phyloP scores from a whole-genome alignment of 495 filamentous ascomycete genomes.

The Arthonia radiata region DNA sequence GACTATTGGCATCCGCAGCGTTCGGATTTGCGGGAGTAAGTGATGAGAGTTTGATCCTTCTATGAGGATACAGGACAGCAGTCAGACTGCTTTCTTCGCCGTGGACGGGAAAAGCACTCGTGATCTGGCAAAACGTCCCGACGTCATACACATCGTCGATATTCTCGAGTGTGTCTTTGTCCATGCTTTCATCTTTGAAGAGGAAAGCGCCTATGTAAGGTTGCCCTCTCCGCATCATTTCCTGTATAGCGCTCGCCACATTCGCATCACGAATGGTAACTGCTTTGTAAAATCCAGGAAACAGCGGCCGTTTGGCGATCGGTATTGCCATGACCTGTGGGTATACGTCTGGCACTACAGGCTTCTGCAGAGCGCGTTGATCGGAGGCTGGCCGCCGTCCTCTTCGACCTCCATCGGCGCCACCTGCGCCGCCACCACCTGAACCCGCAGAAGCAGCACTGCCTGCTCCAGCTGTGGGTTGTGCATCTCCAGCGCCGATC shows the following conservation, averaged over 20 bases:
- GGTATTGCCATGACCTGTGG: conserved; percentile 97
- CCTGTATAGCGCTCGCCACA: conserved; percentile 70
- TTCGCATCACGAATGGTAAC: conserved; percentile 82
- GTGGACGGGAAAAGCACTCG: conserved; percentile 71
- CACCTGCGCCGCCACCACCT: conserved; percentile 13
- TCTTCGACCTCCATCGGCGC: conserved; percentile 40
- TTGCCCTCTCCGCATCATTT: conserved; percentile 94
- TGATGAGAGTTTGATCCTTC: conserved; percentile 70
- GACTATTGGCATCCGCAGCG: conserved; percentile 11
- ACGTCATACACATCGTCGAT: conserved; percentile 78
- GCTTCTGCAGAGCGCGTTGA: conserved; percentile 61
- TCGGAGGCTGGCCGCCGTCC: conserved; percentile 20
- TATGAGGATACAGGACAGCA: conserved; percentile 84
- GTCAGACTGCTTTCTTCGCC: conserved; percentile 60
- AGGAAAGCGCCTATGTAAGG: conserved; percentile 93
- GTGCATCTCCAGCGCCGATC: no score
- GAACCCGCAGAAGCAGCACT: no score
- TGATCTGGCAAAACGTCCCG: conserved; percentile 93
- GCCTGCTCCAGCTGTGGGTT: no score
- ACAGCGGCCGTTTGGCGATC: conserved; percentile 84
- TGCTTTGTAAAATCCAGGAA: conserved; percentile 97
- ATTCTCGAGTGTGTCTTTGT: conserved; percentile 73
- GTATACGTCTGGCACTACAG: conserved; percentile 77
- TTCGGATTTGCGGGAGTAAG: conserved; percentile 37
- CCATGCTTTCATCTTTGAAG: conserved; percentile 84